Evolutionary conservation across 1,139 yeast genomes (phyloP), one percentile per base, ranked within the genome.

Genomic region (Candida sojae): DNA sequence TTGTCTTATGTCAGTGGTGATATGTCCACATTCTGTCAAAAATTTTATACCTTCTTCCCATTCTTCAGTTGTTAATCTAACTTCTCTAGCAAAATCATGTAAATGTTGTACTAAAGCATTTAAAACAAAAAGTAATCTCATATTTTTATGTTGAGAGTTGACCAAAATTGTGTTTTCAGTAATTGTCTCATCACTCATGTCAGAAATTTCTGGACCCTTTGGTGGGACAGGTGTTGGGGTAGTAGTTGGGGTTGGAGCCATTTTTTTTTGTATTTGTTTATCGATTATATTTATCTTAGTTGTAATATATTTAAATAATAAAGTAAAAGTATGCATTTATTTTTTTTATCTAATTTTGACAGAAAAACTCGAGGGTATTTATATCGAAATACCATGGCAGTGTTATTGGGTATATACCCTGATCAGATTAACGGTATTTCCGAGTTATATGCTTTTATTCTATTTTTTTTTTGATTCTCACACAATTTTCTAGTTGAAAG

Each of bases 81-180:
- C 62, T 49, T 67, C 71, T 36, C 69, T 52, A 13, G 71, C 69
- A 53, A 67, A 67, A 44, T 66, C 70, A 49, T 67, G 71, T 17
- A 67, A 48, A 47, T 67, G 71, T 34, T 55, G 60, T 6, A 67
- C 66, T 13, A 65, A 54, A 29, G 61, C 51, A 25, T 60, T 60
- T 53, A 67, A 47, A n/a, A 67, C 49, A 44, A 59, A 67, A 44
- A 54, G 52, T 39, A 67, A 56, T 42, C 71, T 53, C 43, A 55
- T 54, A 38, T 64, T 56, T 21, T 53, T 50, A 38, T 59, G 59
- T 44, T 64, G 65, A 8, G 67, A 60, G 45, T 63, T 64, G 51
- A 65, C 59, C 45, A 61, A 55, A 37, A 59, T 57, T 9, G 63
- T 56, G 47, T 65, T 65, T 43, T 61, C 57, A 6, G 70, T 65